Percentiles rank a stretch among this genome's conserved stretches.
Evolutionary conservation across 2,329 filamentous ascomycete species (phyloP).

Genomic region (Alternaria longipes): DNA sequence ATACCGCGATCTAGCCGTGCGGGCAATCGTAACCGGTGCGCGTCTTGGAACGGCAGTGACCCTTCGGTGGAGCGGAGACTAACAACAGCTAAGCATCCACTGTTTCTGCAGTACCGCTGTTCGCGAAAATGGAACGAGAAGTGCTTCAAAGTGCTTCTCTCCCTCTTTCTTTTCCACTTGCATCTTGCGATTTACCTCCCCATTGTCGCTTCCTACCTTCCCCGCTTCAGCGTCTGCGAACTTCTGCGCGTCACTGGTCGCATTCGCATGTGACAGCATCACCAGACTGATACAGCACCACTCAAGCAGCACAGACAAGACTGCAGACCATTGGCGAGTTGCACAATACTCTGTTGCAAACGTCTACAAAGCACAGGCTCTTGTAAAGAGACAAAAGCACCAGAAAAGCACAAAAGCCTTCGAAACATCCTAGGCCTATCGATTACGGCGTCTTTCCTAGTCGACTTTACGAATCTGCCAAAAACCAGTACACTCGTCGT

Average conservation of each 20-base stretch:
- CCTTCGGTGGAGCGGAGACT: constrained; percentile 33
- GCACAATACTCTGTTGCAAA: background rate
- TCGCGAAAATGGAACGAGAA: constrained; percentile 28
- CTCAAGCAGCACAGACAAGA: constrained; percentile 6
- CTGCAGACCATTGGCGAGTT: constrained; percentile 1
- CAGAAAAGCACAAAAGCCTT: constrained; percentile 5
- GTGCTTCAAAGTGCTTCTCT: constrained; percentile 1
- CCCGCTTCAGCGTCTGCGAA: constrained; percentile 19
- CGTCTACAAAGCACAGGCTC: background rate
- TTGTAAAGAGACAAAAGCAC: background rate
- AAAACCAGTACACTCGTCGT: background rate
- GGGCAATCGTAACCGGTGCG: constrained; percentile 20
- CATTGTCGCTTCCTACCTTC: background rate
- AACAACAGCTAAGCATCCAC: constrained; percentile 25
- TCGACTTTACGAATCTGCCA: background rate
- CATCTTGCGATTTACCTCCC: background rate
- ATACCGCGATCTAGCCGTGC: constrained; percentile 15
- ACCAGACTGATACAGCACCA: constrained; percentile 21
- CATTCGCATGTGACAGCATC: constrained; percentile 44
- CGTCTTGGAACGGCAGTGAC: constrained; percentile 9
- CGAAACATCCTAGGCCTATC: background rate
- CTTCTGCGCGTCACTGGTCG: constrained; percentile 25
- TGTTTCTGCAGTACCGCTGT: constrained; percentile 24
- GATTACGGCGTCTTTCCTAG: background rate
- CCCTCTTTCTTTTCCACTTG: constrained; percentile 14